Conservation (phyloP, 1,284 basidiomycete genomes). For the Boletus holoroseus region DNA sequence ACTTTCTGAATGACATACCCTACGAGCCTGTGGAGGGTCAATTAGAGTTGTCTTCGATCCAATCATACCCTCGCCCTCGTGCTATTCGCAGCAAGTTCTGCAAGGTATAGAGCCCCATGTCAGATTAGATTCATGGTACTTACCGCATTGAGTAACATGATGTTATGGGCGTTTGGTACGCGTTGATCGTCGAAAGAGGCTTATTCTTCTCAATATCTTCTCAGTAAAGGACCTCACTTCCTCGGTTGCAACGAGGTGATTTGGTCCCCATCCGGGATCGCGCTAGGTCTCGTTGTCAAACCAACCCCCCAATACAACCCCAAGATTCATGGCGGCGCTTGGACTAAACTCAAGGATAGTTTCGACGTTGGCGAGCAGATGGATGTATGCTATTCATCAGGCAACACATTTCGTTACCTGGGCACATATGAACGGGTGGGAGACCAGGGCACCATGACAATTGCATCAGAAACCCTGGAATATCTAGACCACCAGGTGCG, state of each 20-base stretch:
- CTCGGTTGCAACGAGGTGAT: slow-evolving; percentile 20
- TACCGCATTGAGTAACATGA: slow-evolving; percentile 8
- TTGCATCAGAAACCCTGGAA: slow-evolving; percentile 14
- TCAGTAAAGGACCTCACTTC: slow-evolving; percentile 13
- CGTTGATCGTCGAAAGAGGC: not conserved
- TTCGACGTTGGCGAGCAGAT: slow-evolving; percentile 18
- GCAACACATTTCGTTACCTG: slow-evolving; percentile 15
- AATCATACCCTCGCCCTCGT: not conserved
- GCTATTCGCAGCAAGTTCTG: not conserved
- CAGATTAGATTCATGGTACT: not conserved
- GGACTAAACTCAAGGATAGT: slow-evolving; percentile 10
- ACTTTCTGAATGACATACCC: slow-evolving; percentile 1
- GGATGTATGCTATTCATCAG: slow-evolving; percentile 20
- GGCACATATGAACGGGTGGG: slow-evolving; percentile 28
- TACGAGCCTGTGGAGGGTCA: slow-evolving; percentile 19
- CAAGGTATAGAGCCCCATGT: slow-evolving; percentile 17
- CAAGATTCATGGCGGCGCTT: slow-evolving; percentile 13
- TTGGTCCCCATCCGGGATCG: slow-evolving; percentile 25
- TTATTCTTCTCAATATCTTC: not conserved
- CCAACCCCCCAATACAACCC: slow-evolving; percentile 30
- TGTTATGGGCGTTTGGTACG: slow-evolving; percentile 11
- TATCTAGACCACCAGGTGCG: slow-evolving; percentile 12
- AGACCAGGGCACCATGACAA: slow-evolving; percentile 7
- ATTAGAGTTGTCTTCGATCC: slow-evolving; percentile 13
- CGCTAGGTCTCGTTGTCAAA: slow-evolving; percentile 22